These are phyloP conservation scores for Monosporascus sp. DNA, from an alignment of 2,329 filamentous ascomycete genomes.

Conservation along the genomic window DNA sequence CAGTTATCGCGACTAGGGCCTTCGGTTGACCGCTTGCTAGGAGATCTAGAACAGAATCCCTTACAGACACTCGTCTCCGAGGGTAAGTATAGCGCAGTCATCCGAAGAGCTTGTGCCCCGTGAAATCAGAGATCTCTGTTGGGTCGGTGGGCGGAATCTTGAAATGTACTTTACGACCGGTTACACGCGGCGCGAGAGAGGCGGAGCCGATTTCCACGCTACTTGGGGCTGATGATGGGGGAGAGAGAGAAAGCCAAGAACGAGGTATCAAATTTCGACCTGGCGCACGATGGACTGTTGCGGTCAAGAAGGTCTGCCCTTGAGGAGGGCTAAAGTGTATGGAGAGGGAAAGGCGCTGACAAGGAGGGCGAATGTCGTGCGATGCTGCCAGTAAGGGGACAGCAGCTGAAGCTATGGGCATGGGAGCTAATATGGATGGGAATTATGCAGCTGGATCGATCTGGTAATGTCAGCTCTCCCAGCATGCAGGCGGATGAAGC, in stretches of 20 bases:
- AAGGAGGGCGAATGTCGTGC: background rate
- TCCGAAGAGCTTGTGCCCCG: background rate
- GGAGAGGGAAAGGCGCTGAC: background rate
- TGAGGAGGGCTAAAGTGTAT: background rate
- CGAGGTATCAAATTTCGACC: background rate
- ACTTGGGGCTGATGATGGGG: too few relatives aligned
- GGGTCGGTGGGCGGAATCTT: background rate
- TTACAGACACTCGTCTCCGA: background rate
- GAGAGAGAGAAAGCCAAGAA: background rate
- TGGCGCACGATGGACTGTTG: background rate
- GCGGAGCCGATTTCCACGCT: background rate
- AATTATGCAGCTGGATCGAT: background rate
- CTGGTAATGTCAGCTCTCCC: background rate
- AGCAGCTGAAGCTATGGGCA: background rate
- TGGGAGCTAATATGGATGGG: background rate
- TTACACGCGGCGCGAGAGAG: background rate
- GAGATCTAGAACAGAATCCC: background rate
- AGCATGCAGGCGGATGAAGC: background rate
- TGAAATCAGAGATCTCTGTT: background rate
- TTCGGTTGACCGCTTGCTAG: background rate
- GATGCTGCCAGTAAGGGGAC: background rate
- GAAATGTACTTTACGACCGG: background rate
- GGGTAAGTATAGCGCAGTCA: background rate
- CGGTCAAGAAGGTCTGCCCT: background rate
- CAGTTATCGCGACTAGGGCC: too few relatives aligned